phyloP scores from a whole-genome alignment of 306 rosid genomes.

The Citrullus colocynthis region DNA sequence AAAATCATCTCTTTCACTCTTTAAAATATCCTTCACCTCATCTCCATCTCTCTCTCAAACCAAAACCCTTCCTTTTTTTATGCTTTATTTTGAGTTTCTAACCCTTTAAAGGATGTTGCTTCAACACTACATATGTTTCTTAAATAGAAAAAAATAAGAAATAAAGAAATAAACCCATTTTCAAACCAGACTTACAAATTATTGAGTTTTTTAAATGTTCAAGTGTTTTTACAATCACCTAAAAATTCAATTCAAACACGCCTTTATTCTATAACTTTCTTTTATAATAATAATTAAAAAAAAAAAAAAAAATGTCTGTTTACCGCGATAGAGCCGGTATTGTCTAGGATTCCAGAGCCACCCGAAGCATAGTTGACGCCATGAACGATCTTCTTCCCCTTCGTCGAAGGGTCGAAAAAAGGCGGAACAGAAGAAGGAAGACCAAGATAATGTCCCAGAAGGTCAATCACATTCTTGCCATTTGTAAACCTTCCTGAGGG shows the following conservation, averaged over 20 bases:
- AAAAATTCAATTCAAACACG: too few relatives aligned
- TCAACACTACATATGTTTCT: too few relatives aligned
- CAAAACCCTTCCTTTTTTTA: not conserved
- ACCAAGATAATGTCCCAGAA: slow-evolving; percentile 21
- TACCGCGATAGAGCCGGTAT: slow-evolving; percentile 32
- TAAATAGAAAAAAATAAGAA: too few relatives aligned
- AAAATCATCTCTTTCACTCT: not conserved
- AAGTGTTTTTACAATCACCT: too few relatives aligned
- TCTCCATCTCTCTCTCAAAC: not conserved
- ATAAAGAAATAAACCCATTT: not conserved
- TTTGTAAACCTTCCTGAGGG: slow-evolving; percentile 41
- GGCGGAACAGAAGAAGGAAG: slow-evolving; percentile 27
- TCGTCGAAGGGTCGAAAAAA: slow-evolving; percentile 25
- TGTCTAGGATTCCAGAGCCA: slow-evolving; percentile 38
- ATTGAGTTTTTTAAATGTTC: not conserved
- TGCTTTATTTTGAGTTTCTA: not conserved
- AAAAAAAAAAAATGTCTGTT: not conserved
- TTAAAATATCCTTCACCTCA: not conserved
- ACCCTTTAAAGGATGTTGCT: not conserved
- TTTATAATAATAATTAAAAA: too few relatives aligned
- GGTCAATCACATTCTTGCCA: slow-evolving; percentile 34
- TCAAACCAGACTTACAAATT: not conserved
- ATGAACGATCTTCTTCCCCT: slow-evolving; percentile 19
- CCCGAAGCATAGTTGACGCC: slow-evolving; percentile 42
- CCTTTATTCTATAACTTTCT: not conserved